These are phyloP conservation scores for Blastobotrys proliferans DNA, from an alignment of 1,139 yeast species.

Conservation along the genomic window DNA sequence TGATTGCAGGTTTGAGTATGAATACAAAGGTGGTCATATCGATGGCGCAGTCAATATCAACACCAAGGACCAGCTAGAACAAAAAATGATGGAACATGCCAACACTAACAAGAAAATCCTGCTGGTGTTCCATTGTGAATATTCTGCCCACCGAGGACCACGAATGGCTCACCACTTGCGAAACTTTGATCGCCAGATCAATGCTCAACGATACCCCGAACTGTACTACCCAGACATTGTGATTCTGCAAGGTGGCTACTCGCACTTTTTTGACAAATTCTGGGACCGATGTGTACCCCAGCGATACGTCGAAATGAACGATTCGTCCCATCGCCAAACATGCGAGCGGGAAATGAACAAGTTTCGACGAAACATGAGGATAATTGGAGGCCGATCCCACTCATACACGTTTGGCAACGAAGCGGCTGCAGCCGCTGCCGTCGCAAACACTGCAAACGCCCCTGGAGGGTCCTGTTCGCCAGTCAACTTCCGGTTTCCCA, in stretches of 20 bases:
- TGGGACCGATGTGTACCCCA: conserved; percentile 63
- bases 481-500: conserved; percentile 12
- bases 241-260: conserved; percentile 88
- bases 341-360: conserved; percentile 72
- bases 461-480: conserved; percentile 9
- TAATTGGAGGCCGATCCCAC: conserved; percentile 3
- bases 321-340: conserved; percentile 55
- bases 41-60: conserved; percentile 75
- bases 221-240: conserved; percentile 84
- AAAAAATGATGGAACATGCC: conserved; percentile 28
- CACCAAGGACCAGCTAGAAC: conserved; percentile 63
- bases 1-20: conserved; percentile 92
- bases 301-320: conserved; percentile 84
- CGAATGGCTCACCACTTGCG: conserved; percentile 83
- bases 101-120: conserved; percentile 30
- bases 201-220: conserved; percentile 72
- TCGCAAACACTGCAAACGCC: no score
- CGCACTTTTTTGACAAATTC: conserved; percentile 59
- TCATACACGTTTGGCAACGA: conserved; percentile 4
- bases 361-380: conserved; percentile 43
- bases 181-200: conserved; percentile 71
- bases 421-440: neutral
- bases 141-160: conserved; percentile 89
- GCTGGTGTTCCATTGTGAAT: conserved; percentile 89
- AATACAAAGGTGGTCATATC: conserved; percentile 89